phyloP scores from a whole-genome alignment of 23 red algal species.

The Gracilaria caudata region DNA sequence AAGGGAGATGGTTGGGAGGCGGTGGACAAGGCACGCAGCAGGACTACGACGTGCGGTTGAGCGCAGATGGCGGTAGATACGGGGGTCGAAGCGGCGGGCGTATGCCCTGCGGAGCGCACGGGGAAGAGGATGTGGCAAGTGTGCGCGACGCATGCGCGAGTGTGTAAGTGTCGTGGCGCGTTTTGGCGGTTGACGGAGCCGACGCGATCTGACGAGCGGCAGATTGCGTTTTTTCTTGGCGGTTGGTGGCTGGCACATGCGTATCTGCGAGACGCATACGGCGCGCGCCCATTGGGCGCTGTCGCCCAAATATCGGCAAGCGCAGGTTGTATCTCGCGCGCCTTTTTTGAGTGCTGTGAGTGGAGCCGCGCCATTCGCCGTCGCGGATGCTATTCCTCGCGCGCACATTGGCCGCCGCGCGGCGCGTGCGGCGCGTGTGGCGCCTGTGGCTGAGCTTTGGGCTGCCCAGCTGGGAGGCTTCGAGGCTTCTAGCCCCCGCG shows the following conservation, averaged over 20 bases:
- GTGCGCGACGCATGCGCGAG: not conserved
- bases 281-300: not conserved
- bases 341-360: not conserved
- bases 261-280: not conserved
- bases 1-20: not conserved
- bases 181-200: not conserved
- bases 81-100: not conserved
- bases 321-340: not conserved
- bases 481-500: too few species aligned
- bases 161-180: not conserved
- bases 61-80: not conserved
- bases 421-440: not conserved
- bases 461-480: too few species aligned
- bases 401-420: not conserved
- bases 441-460: not conserved
- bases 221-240: not conserved
- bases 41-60: not conserved
- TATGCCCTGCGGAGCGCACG: not conserved
- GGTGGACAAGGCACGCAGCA: not conserved
- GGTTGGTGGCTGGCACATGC: not conserved
- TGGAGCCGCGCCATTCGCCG: not conserved
- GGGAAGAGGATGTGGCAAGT: not conserved
- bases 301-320: not conserved
- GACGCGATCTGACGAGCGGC: not conserved
- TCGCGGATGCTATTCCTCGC: not conserved